phyloP scores from a whole-genome alignment of 139 green algal species.

The Chara braunii region DNA sequence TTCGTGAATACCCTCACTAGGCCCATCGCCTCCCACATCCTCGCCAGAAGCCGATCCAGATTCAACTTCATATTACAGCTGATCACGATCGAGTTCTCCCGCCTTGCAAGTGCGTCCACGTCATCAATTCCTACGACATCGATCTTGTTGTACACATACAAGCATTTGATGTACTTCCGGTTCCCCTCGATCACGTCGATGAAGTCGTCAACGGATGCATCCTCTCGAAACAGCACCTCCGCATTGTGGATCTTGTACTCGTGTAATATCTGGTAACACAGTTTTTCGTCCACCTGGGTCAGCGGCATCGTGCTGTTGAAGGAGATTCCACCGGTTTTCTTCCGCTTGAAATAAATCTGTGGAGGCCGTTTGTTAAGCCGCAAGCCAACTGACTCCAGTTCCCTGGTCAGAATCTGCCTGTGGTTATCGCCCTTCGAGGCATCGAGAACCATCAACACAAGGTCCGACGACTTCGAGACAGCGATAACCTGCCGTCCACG shows the following conservation, averaged over 20 bases:
- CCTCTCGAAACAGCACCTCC: constrained; percentile 50
- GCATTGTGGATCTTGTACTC: constrained; percentile 92
- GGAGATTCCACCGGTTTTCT: constrained; percentile 88
- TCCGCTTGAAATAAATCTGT: constrained; percentile 87
- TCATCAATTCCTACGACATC: constrained; percentile 89
- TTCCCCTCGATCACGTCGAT: constrained; percentile 96
- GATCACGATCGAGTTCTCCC: constrained; percentile 76
- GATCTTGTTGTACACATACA: constrained; percentile 99
- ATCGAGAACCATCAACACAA: constrained; percentile 99
- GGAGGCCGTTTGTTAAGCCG: constrained; percentile 73
- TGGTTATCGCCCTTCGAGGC: constrained; percentile 82
- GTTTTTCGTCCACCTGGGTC: constrained; percentile 85
- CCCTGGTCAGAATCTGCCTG: constrained; percentile 84
- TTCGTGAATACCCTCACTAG: constrained; percentile 95
- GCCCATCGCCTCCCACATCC: constrained; percentile 94
- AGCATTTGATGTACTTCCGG: constrained; percentile 71
- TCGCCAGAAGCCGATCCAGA: constrained; percentile 77
- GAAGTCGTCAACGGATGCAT: constrained; percentile 59
- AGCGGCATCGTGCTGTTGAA: constrained; percentile 75
- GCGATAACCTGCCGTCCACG: constrained; percentile 90
- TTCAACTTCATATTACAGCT: constrained; percentile 76
- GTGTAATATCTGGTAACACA: constrained; percentile 78
- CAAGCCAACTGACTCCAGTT: constrained; percentile 92
- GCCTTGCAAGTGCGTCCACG: constrained; percentile 79
- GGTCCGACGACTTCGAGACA: constrained; percentile 92